Conservation (phyloP, 139 green algal genomes). For the Chlamydomonas eustigma region DNA sequence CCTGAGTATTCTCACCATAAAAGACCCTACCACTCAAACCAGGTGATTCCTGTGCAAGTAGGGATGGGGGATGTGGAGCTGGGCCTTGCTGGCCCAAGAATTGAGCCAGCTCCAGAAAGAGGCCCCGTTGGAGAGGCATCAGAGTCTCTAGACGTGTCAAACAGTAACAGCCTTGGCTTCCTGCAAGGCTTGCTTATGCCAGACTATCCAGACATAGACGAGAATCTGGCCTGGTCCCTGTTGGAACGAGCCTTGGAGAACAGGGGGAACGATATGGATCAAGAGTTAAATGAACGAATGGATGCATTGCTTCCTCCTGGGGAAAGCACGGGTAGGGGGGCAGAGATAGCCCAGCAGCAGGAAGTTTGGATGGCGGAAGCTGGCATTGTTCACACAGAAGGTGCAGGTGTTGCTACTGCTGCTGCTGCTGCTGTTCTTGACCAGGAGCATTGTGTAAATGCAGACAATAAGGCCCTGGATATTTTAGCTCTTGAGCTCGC, state of each 20-base stretch:
- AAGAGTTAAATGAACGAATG: not conserved
- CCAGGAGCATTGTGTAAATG: too few species aligned
- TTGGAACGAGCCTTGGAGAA: not conserved
- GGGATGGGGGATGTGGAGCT: too few species aligned
- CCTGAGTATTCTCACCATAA: too few species aligned
- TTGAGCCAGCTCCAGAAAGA: too few species aligned
- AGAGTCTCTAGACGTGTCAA: not conserved
- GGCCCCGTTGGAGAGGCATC: not conserved
- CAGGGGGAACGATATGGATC: not conserved
- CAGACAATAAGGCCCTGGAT: too few species aligned
- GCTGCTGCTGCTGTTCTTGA: too few species aligned
- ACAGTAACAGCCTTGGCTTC: not conserved
- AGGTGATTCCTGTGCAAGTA: too few species aligned
- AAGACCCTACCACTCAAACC: too few species aligned
- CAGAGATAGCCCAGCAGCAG: not conserved
- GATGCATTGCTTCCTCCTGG: too few species aligned
- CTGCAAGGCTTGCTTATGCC: not conserved
- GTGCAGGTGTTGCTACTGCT: not conserved
- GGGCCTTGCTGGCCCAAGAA: too few species aligned
- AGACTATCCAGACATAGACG: not conserved
- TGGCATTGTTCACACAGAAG: not conserved
- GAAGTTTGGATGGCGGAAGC: not conserved
- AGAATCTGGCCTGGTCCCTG: not conserved
- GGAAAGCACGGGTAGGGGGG: too few species aligned
- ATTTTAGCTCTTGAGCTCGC: too few species aligned